Base-by-base conservation (phyloP, 768 basidiomycete genomes). In the Russula ochroleuca region DNA sequence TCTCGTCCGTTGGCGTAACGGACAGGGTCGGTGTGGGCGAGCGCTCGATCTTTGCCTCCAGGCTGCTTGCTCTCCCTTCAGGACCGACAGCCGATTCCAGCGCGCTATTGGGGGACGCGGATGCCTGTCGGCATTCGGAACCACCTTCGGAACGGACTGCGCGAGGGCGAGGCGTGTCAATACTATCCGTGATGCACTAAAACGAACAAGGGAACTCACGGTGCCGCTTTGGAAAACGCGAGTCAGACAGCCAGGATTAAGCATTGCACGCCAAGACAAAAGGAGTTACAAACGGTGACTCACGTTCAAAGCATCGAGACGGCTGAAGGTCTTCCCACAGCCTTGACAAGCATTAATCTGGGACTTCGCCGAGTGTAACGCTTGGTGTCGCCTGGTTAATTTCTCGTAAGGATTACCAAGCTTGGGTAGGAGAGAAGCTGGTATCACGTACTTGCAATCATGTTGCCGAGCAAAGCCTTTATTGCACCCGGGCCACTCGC, bases 401-500 rank as follows among this genome's bases (percentile, higher is more conserved):
- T 19, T 57, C 35, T 45, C 59, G 48, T 59, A 58, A 59, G 61
- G n/a, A 57, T 64, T 54, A 47, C 56, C 52, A 23, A 40, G 28
- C 28, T 53, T 17, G 33, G 52, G 52, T 15, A n/a, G 14, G 10
- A 53, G 21, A 57, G 31, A 28, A 41, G 17, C 21, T 10, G 8
- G 41, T 6, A 40, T 62, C 19, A 85, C 89, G 72, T 71, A 90
- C 88, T 97, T 97, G 90, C 94, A 96, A 73, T 98, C 94, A 74
- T 98, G 94, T 73, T 95, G 92, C 50, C 94, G 83, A 56, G 94
- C 94, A 73, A 97, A 96, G 28, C 92, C 89, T 73, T 97, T 98
- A 72, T 89, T 90, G 74, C 94, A 98, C 35, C 93, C 94, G 14
- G 92, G 90, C 83, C 90, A 94, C 63, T 92, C 88, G 74, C 94